Base-by-base conservation (phyloP, 2,329 filamentous ascomycete genomes). In the Lachnellula suecica region DNA sequence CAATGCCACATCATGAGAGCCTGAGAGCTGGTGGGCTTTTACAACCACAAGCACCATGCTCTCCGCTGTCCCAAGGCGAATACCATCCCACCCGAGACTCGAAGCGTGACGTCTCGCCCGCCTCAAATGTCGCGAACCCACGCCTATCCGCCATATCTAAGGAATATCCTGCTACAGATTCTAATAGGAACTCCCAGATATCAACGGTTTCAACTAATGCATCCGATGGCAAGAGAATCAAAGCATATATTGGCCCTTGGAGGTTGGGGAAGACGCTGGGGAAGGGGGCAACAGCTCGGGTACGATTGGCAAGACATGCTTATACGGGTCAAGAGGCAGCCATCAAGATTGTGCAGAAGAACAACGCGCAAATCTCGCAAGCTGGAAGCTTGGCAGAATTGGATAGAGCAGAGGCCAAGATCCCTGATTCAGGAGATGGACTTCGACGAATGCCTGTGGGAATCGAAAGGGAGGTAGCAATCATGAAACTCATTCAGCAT, bases 401-500 rank as follows among this genome's bases (percentile, higher is more conserved):
- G 58, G 91, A 93, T 66, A 82, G 85, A 61, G 88, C 85, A 69
- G 86, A 88, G 57, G 78, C 77, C 35, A 82, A 71, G 48, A 73
- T 76, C 49, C 81, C 78, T 23, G 78, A 77, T 34, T 76, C 74
- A 54, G 74, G 78, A 31, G 76, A 82, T 46, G 84, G 85, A 37
- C 78, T 87, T 53, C 82, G 85, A 60, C 80, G 82, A 49, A 91
- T 96, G 67, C 93, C 93, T 1, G 84, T 93, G 64, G 89, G 91
- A 1, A 88, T 99, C 56, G 93, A 97, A 72, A 82, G 94, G 49
- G 94, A 99, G 68, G 92, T 99, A 37, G 91, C 93, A 27, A 95
- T 99, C 63, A 91, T 99, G 81, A 97, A 97, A 73, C 80, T 97
- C 52, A 89, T 97, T 55, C 87, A 96, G 65, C 94, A 99, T 71